Conservation (phyloP, 805 yeast genomes). For the Suhomyces canberraensis region DNA sequence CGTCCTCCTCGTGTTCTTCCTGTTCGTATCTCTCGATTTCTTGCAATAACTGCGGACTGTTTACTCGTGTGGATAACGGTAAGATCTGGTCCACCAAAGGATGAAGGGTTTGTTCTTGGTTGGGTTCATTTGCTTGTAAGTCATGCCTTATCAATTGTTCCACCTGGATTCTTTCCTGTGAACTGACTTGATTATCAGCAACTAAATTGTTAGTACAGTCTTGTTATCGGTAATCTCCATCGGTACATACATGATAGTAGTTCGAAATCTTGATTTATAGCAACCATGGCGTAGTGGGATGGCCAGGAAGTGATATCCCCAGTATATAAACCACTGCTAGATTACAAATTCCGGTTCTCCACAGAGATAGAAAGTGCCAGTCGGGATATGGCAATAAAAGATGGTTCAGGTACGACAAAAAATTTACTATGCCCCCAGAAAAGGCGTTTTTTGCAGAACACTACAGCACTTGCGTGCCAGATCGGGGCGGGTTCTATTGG, state of each 20-base stretch:
- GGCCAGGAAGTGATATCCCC: background rate
- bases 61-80: slow-evolving; percentile 12
- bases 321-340: no score
- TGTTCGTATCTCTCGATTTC: slow-evolving; percentile 27
- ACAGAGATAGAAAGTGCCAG: no score
- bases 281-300: slow-evolving; percentile 3
- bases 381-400: no score
- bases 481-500: no score
- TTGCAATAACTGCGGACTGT: slow-evolving; percentile 11
- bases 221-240: slow-evolving; percentile 9
- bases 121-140: background rate
- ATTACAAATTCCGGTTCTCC: no score
- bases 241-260: slow-evolving; percentile 38
- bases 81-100: slow-evolving; percentile 15
- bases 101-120: slow-evolving; percentile 10
- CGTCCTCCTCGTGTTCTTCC: slow-evolving; percentile 15
- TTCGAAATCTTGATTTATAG: slow-evolving; percentile 33
- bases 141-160: slow-evolving; percentile 23
- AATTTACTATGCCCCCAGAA: no score
- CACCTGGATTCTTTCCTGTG: slow-evolving; percentile 33
- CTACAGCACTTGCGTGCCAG: no score
- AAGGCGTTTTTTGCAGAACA: no score
- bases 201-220: slow-evolving; percentile 14
- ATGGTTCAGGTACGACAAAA: no score
- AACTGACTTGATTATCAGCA: slow-evolving; percentile 33